These are phyloP conservation scores for Quillaja saponaria DNA, from an alignment of 306 rosid genomes.

Conservation along the genomic window DNA sequence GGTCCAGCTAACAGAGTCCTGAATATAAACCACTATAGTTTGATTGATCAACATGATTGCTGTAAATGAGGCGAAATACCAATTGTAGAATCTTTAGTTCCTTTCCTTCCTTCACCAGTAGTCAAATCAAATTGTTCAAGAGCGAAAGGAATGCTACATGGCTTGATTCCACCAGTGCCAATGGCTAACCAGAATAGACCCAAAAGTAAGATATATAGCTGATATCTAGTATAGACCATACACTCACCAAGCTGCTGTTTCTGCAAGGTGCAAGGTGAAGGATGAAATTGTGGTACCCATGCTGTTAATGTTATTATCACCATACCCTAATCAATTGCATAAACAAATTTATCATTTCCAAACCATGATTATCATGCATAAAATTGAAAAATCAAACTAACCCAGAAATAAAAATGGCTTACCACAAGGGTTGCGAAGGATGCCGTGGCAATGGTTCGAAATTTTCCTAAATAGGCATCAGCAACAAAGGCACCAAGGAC, in stretches of 20 bases:
- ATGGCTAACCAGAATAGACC: conserved; percentile 39
- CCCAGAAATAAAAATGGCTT: background rate
- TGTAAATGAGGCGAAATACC: conserved; percentile 48
- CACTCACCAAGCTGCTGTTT: conserved; percentile 32
- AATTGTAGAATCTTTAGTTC: conserved; percentile 46
- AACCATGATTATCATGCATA: background rate
- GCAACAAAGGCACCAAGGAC: conserved; percentile 48
- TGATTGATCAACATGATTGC: conserved; percentile 39
- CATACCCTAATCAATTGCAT: conserved; percentile 51
- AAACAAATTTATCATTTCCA: conserved; percentile 1
- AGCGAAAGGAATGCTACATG: conserved; percentile 58
- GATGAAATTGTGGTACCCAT: conserved; percentile 57
- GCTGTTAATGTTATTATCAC: conserved; percentile 51
- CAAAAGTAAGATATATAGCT: conserved; percentile 37
- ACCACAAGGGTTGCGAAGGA: conserved; percentile 47
- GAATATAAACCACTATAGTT: conserved; percentile 53
- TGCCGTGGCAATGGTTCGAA: conserved; percentile 34
- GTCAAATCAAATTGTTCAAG: conserved; percentile 58
- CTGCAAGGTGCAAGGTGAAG: conserved; percentile 42
- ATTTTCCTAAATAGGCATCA: conserved; percentile 49
- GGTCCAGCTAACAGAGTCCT: conserved; percentile 62
- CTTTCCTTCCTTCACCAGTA: conserved; percentile 53
- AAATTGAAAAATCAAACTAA: background rate
- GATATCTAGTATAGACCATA: conserved; percentile 26
- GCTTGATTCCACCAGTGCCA: conserved; percentile 60